Evolutionary conservation across 495 filamentous ascomycete species (phyloP).

Genomic region (Monascus purpureus): DNA sequence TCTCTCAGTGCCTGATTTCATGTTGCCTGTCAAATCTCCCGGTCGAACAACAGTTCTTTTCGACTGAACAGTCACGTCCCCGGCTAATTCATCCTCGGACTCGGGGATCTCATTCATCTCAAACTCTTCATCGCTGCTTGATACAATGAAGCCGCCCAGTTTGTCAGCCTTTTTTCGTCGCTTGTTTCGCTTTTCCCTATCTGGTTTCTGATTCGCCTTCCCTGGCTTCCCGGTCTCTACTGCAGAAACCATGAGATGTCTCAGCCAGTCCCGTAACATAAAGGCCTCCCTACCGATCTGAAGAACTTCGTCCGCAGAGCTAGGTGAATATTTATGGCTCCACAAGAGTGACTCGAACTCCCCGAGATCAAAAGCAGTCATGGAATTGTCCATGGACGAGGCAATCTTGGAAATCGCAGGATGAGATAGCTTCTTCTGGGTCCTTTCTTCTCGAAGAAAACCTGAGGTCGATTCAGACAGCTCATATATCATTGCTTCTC

Average conservation of each 20-base stretch:
- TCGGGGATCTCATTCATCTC: slow-evolving; percentile 64
- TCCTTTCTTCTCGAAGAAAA: slow-evolving; percentile 1
- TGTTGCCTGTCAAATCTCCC: slow-evolving; percentile 29
- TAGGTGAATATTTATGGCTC: slow-evolving; percentile 79
- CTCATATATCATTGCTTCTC: slow-evolving; percentile 18
- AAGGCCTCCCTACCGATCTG: slow-evolving; percentile 58
- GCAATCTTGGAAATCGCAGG: slow-evolving; percentile 48
- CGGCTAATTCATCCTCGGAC: slow-evolving; percentile 40
- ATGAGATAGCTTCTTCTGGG: slow-evolving; percentile 21
- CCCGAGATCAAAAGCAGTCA: slow-evolving; percentile 70
- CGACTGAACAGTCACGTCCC: slow-evolving; percentile 19
- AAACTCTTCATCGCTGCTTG: slow-evolving; percentile 65
- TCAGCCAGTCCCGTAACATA: slow-evolving; percentile 76
- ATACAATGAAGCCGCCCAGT: slow-evolving; percentile 74
- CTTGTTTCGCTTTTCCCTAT: slow-evolving; percentile 43
- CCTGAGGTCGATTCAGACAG: slow-evolving; percentile 14
- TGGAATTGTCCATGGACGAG: slow-evolving; percentile 37
- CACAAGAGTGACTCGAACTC: slow-evolving; percentile 62
- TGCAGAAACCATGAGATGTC: slow-evolving; percentile 52
- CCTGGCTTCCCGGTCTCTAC: slow-evolving; percentile 48
- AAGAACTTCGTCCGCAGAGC: slow-evolving; percentile 53
- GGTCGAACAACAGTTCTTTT: slow-evolving; percentile 53
- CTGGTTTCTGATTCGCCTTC: slow-evolving; percentile 25
- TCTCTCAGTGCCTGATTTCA: slow-evolving; percentile 24
- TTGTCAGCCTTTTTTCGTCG: slow-evolving; percentile 53